Evolutionary conservation across 352 stramenopile species (phyloP).

Genomic region (Peronospora belbahrii): DNA sequence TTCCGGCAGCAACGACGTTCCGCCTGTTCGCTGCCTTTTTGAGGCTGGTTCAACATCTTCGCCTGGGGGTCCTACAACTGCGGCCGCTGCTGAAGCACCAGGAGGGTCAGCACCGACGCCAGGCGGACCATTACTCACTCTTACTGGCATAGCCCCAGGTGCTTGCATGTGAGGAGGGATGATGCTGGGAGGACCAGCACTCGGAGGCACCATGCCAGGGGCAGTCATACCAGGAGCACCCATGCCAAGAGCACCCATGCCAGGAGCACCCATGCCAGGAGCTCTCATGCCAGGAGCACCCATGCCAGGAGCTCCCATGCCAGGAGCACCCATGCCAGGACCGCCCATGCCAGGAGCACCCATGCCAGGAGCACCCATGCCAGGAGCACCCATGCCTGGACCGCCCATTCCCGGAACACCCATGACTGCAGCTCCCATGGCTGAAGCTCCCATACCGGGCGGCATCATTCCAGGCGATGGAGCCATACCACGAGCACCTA

Average conservation of each 20-base stretch:
- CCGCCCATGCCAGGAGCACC: no score
- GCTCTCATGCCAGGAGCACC: constrained; percentile 19
- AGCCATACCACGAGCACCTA: constrained; percentile 12
- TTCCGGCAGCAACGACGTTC: constrained; percentile 55
- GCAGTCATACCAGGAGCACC: constrained; percentile 20
- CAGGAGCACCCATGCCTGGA: no score
- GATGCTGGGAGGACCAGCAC: constrained; percentile 6
- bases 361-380: no score
- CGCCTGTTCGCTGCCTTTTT: constrained; percentile 69
- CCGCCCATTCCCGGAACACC: constrained; percentile 20
- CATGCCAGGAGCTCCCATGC: constrained; percentile 16
- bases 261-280: constrained; percentile 20
- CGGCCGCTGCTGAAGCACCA: constrained; percentile 13
- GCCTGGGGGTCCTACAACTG: constrained; percentile 14
- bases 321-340: constrained; percentile 14
- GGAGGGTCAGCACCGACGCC: constrained; percentile 32
- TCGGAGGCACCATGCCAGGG: constrained; percentile 13
- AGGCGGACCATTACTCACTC: constrained; percentile 19
- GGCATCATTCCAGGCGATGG: constrained; percentile 10
- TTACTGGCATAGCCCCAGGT: constrained; percentile 12
- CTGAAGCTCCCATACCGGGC: constrained; percentile 20
- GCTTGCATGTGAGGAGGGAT: constrained; percentile 24
- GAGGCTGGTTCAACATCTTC: constrained; percentile 44
- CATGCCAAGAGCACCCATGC: constrained; percentile 24
- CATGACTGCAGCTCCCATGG: constrained; percentile 18